Evolutionary conservation across 1,284 basidiomycete genomes (phyloP), one percentile per base, ranked within the genome.

Genomic region (Malassezia slooffiae): DNA sequence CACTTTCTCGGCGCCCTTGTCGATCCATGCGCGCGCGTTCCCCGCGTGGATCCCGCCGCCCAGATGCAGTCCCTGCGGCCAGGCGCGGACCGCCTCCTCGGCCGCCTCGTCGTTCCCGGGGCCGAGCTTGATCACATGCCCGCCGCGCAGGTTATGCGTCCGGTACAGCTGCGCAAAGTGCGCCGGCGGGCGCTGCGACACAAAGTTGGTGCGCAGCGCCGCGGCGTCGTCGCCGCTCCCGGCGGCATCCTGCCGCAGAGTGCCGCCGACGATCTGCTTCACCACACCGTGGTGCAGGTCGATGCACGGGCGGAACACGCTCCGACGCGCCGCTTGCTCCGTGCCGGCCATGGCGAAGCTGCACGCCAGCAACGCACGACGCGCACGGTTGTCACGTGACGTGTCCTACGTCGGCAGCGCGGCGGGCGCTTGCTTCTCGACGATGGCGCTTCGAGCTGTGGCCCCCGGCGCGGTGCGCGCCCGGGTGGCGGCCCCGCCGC

Each of bases 191-290:
- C 89, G 79, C 48, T 79, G 83, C 46, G 91, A 81, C 32, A 93
- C 80, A 69, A 93, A 97, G 72, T 99, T 97, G 17, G 88, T 95
- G 65, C 78, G 79, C 49, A 96, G 77, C 23, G 34, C 34, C 11
- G 40, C 13, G 24, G 19, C 26, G 22, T 56, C 55, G 23, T 38
- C 43, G 19, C 43, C 43, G 4, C 7, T 11, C 9, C 43, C 43
- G 32, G 23, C 31, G 20, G 23, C n/a, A 4, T 43, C 42, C 39
- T 79, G 72, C 15, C 72, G 58, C 23, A 99, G 76, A 1, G 88
- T 91, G 2, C 89, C 88, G 21, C 93, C 93, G 9, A 99, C 88
- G 49, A 99, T 97, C 73, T 99, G 93, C 72, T 97, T 97, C 44
- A 99, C 93, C 1, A 60, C 52, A 11, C 65, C 65, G 30, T 58